phyloP scores from a whole-genome alignment of 306 rosid genomes.

The Ormosia emarginata region DNA sequence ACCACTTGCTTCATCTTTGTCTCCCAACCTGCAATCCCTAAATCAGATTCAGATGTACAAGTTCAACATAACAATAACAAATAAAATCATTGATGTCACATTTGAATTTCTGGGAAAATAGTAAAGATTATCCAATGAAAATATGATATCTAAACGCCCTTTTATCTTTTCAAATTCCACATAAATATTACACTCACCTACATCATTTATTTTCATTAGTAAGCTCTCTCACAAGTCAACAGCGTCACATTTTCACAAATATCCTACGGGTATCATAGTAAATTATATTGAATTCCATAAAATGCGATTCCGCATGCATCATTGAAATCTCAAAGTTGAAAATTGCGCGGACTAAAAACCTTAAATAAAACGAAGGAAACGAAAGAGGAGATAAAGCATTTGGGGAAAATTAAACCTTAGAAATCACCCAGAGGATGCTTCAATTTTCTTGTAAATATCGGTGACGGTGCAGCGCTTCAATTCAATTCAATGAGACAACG shows the following conservation, averaged over 20 bases:
- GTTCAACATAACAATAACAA: not conserved
- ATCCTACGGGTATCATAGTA: not conserved
- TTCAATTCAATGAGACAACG: no score
- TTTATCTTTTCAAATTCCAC: no score
- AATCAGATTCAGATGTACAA: constrained; percentile 1
- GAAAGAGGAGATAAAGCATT: no score
- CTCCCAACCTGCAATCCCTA: constrained; percentile 15
- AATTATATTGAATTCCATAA: not conserved
- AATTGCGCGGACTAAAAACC: not conserved
- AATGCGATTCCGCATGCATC: no score
- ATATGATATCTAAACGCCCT: no score
- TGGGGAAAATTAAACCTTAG: not conserved
- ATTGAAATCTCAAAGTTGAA: no score
- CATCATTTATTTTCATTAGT: not conserved
- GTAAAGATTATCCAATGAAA: not conserved
- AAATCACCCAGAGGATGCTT: not conserved
- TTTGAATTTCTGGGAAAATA: not conserved
- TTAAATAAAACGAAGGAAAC: not conserved
- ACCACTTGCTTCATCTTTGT: constrained; percentile 77
- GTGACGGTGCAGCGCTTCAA: not conserved
- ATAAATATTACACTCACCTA: no score
- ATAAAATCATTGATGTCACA: not conserved
- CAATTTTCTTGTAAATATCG: not conserved
- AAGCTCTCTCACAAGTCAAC: not conserved
- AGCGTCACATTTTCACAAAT: not conserved